Base-by-base conservation (phyloP, 1,139 yeast species). In the Geotrichum cucujoidarum region DNA sequence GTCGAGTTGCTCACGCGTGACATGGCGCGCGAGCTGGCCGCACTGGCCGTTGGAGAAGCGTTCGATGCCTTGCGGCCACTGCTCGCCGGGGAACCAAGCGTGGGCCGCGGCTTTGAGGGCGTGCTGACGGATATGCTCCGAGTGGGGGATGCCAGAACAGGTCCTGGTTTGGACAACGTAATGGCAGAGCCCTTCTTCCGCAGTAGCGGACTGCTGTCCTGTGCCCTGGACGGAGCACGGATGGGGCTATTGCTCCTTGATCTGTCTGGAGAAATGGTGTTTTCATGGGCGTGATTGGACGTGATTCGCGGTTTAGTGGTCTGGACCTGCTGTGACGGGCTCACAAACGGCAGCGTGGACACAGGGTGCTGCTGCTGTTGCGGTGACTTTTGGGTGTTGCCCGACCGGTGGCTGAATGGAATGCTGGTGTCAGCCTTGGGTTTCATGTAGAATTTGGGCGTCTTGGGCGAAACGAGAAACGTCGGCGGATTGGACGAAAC, bases 381-480 rank as follows among this genome's bases (percentile, higher is more conserved):
- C 27, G 41, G 24, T 13, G 50, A 34, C 24, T 41, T 40, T 27
- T 38, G 41, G 16, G 45, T 31, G 29, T 32, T 48, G 18, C 38
- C 36, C n/a, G 20, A 33, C 21, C 43, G 27, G 18, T 40, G 46
- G 43, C 47, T 50, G 38, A 34, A 45, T 22, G 49, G 54, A 20
- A 43, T 51, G 4, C 29, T 38, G 13, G 32, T 39, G 14, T 40
- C 48, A 10, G 48, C 45, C 24, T 49, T 37, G 5, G 47, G 37
- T 31, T 51, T 50, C 34, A 43, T 45, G 45, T 46, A 52, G 37
- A 37, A 49, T 27, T 43, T 48, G 14, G 45, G 53, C n/a, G 38
- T 31, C 27, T 21, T 40, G 24, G 33, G 41, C 16, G 17, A 16
- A 6, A 6, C 37, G 31, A 27, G 8, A 7, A 20, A 33, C 8